Base-by-base conservation (phyloP, 768 basidiomycete genomes). In the Saitozyma sp. region DNA sequence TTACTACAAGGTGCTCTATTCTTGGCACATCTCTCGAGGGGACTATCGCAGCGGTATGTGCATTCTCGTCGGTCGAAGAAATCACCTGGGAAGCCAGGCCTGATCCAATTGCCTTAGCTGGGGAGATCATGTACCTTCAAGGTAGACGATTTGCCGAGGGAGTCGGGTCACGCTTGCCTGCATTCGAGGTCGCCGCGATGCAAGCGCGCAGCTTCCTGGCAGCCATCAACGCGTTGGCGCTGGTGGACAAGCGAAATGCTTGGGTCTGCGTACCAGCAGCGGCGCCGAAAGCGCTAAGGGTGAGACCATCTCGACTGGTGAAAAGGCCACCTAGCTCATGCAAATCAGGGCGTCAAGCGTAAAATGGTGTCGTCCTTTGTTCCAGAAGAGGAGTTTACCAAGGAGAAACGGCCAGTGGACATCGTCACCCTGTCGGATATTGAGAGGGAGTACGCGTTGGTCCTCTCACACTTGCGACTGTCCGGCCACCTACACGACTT, bases 1-100 rank as follows among this genome's bases (percentile, higher is more conserved):
- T 74, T 98, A 95, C 82, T 88, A 92, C 42, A 86, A 87, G 71
- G 91, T 98, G 58, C 81, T 98, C n/a, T 95, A 96, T 80, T 88
- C 91, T 52, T 98, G 92, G 92, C 89, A 92, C 77, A 85, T 89
- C 69, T 84, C 85, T 59, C 84, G 90, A 76, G 90, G 90, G 37
- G 92, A 97, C 78, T 92, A 93, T 80, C 86, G 92, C 56, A 92
- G 86, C 77, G 96, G 95, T 94, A 77, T 79, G 86, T 83, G 29
- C 29, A 29, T 29, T 29, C 29, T 5, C 29, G 29, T 29, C 29
- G 29, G 2, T 29, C 29, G 29, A 29, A 17, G 16, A 58, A 19
- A 9, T 59, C 46, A 45, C 3, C 3, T 50, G 8, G 42, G 14
- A 11, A 11, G 29, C 8, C 16, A 45, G 39, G 39, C 37, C 9